Evolutionary conservation across 2,329 filamentous ascomycete genomes (phyloP).

Genomic region (Plenodomus biglobosus): DNA sequence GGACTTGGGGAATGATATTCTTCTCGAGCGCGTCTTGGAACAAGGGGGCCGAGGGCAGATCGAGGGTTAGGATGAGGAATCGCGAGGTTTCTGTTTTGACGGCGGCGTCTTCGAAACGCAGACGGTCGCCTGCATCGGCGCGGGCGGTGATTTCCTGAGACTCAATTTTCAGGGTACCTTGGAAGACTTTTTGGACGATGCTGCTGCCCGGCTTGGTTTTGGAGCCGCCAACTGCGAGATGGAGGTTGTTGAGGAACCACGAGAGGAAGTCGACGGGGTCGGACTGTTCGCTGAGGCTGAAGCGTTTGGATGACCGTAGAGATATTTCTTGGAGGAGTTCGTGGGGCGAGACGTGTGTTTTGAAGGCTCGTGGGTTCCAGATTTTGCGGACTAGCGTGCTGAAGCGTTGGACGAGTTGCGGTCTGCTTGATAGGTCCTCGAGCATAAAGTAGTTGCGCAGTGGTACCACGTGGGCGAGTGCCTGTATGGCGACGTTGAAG

Average conservation of each 20-base stretch:
- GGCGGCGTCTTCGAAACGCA: slow-evolving; percentile 90
- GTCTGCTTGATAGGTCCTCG: slow-evolving; percentile 71
- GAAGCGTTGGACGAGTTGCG: slow-evolving; percentile 85
- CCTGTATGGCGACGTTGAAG: slow-evolving; percentile 91
- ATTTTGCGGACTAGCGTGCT: slow-evolving; percentile 92
- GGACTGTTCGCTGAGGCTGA: slow-evolving; percentile 85
- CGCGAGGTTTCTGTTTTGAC: slow-evolving; percentile 76
- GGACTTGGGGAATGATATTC: slow-evolving; percentile 94
- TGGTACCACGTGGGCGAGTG: slow-evolving; percentile 84
- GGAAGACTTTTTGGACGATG: slow-evolving; percentile 90
- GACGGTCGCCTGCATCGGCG: slow-evolving; percentile 80
- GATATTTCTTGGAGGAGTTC: slow-evolving; percentile 95
- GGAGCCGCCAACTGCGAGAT: slow-evolving; percentile 85
- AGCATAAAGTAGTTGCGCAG: slow-evolving; percentile 90
- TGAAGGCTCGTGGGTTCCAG: slow-evolving; percentile 97
- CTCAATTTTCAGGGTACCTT: slow-evolving; percentile 88
- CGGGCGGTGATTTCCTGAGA: slow-evolving; percentile 91
- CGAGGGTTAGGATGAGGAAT: slow-evolving; percentile 90
- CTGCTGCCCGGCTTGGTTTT: slow-evolving; percentile 81
- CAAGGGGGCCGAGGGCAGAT: slow-evolving; percentile 85
- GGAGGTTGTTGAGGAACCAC: slow-evolving; percentile 96
- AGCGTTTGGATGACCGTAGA: slow-evolving; percentile 85
- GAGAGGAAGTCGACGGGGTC: slow-evolving; percentile 96
- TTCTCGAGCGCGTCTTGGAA: slow-evolving; percentile 94
- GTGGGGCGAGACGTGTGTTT: slow-evolving; percentile 94